These are phyloP conservation scores for Didymella lethalis DNA, from an alignment of 2,329 filamentous ascomycete genomes.

Conservation along the genomic window DNA sequence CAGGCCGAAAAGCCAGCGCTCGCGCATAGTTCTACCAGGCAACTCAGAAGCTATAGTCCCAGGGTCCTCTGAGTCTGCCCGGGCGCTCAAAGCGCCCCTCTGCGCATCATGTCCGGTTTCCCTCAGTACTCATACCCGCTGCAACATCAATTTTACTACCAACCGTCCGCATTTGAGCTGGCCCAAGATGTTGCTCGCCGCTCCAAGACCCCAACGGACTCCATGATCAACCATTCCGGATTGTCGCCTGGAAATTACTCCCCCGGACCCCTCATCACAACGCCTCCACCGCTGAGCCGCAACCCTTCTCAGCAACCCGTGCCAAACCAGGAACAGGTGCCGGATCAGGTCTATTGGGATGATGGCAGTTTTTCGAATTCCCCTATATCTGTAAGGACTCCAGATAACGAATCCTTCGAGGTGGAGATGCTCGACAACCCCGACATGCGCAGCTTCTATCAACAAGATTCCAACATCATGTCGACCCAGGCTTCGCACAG, in stretches of 20 bases:
- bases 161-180: slow-evolving; percentile 33
- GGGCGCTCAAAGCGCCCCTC: slow-evolving; percentile 31
- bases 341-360: slow-evolving; percentile 45
- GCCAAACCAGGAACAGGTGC: slow-evolving; percentile 35
- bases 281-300: slow-evolving; percentile 45
- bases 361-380: slow-evolving; percentile 47
- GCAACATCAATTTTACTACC: slow-evolving; percentile 33
- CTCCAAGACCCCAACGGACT: slow-evolving; percentile 48
- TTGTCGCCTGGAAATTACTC: slow-evolving; percentile 44
- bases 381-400: slow-evolving; percentile 47
- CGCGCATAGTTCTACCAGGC: slow-evolving; percentile 25
- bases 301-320: slow-evolving; percentile 44
- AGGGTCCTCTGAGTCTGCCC: slow-evolving; percentile 31
- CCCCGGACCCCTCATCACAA: slow-evolving; percentile 45
- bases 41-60: slow-evolving; percentile 38
- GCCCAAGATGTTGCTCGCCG: slow-evolving; percentile 36
- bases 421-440: slow-evolving; percentile 42
- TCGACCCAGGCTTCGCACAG: slow-evolving; percentile 39
- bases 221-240: slow-evolving; percentile 45
- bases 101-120: slow-evolving; percentile 44
- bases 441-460: slow-evolving; percentile 42
- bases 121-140: slow-evolving; percentile 32
- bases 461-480: slow-evolving; percentile 34
- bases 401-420: slow-evolving; percentile 45
- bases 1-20: slow-evolving; percentile 36